Conservation (phyloP, 345 rosid genomes). For the Camelina laxa region DNA sequence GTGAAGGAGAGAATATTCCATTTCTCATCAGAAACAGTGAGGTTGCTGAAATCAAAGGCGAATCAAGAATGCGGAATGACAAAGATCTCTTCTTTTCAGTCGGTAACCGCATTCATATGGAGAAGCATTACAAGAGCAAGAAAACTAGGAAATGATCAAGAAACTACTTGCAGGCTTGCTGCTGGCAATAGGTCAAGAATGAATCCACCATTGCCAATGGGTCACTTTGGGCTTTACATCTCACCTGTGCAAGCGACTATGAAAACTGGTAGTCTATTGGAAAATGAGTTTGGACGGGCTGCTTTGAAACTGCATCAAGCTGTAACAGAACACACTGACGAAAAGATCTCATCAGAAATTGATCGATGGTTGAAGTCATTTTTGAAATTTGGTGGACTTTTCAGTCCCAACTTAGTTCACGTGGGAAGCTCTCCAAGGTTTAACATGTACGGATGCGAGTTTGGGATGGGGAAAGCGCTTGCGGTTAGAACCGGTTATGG, state of each 20-base stretch:
- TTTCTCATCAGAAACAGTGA: constrained; percentile 60
- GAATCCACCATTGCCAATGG: constrained; percentile 51
- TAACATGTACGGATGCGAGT: constrained; percentile 69
- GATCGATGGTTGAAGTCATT: constrained; percentile 43
- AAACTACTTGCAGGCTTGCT: constrained; percentile 56
- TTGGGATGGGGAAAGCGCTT: constrained; percentile 78
- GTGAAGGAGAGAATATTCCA: constrained; percentile 65
- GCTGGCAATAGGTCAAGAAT: constrained; percentile 57
- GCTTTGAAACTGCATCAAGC: constrained; percentile 64
- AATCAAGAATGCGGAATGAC: constrained; percentile 55
- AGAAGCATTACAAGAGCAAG: constrained; percentile 62
- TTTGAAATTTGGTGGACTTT: constrained; percentile 25
- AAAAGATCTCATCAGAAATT: constrained; percentile 41
- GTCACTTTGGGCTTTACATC: constrained; percentile 64
- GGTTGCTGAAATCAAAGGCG: constrained; percentile 57
- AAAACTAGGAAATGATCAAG: constrained; percentile 41
- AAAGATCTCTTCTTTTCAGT: constrained; percentile 70
- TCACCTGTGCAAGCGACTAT: constrained; percentile 36
- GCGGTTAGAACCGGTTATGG: constrained; percentile 71
- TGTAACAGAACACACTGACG: constrained; percentile 48
- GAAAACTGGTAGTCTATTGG: constrained; percentile 51
- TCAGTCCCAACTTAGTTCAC: constrained; percentile 51
- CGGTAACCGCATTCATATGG: constrained; percentile 63
- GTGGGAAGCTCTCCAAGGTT: constrained; percentile 86
- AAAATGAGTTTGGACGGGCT: constrained; percentile 60